Evolutionary conservation across 2,329 filamentous ascomycete species (phyloP), one percentile per base, ranked within the genome.

Genomic region (Xylaria sp.): DNA sequence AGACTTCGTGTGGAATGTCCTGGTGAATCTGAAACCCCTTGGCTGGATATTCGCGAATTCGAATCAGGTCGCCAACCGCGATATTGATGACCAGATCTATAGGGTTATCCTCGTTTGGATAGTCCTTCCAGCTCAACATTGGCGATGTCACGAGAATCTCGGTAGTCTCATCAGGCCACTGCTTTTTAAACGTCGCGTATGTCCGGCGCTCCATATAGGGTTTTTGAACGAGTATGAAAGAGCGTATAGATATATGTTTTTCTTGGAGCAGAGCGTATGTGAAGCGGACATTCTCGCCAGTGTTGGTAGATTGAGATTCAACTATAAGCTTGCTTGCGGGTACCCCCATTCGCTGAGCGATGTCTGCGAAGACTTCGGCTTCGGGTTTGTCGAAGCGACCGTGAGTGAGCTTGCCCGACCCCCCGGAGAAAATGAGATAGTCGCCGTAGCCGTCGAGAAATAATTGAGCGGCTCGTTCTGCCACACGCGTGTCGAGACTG

Each of bases 131-230:
- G 2, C 65, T 68, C 39, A 83, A 65, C 60, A 74, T 74, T 25
- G 82, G 82, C 28, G 80, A 82, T 12, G 82, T 82, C 7, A 84
- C 82, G 1, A 74, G 74, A 41, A 83, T 81, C 4, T 70, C 67
- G 1, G 78, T 75, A 32, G 39, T 63, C 20, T 70, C 63, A 20
- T 78, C 79, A 0, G 81, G 82, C 83, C 83, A 84, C 75, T 84
- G 83, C 75, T 80, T 82, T 66, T 76, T 76, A 66, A 84, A 84
- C 0, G 82, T 84, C 1, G 82, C 82, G 48, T 80, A 83, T 4
- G 82, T 83, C 6, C 83, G 73, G 39, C 82, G 74, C 73, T 84
- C 82, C 83, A 84, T 84, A 66, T 84, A 84, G 28, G 82, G 82
- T 73, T 84, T 84, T 72, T 84, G 83, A 9, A 84, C 82, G 0